These are phyloP conservation scores for Colletotrichum lupini DNA, from an alignment of 2,329 filamentous ascomycete genomes.

Conservation along the genomic window DNA sequence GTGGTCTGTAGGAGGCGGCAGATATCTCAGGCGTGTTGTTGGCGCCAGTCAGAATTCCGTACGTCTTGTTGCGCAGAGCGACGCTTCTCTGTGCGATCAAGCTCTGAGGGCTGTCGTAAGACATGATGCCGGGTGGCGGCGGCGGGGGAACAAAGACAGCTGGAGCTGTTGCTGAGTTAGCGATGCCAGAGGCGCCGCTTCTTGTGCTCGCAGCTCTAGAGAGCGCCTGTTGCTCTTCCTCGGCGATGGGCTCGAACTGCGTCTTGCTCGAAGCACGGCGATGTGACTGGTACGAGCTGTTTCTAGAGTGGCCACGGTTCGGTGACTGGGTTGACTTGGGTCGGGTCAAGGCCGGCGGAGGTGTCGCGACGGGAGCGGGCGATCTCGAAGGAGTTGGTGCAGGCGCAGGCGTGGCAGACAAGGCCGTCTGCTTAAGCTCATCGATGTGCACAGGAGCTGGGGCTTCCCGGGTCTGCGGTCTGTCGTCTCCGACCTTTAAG, in stretches of 20 bases:
- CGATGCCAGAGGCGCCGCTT: constrained; percentile 34
- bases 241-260: constrained; percentile 26
- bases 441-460: constrained; percentile 72
- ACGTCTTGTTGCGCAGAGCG: constrained; percentile 63
- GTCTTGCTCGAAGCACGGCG: constrained; percentile 23
- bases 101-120: constrained; percentile 64
- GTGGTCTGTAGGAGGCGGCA: constrained; percentile 39
- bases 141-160: constrained; percentile 22
- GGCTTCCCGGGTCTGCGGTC: constrained; percentile 56
- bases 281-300: constrained; percentile 35
- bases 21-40: constrained; percentile 41
- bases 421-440: constrained; percentile 73
- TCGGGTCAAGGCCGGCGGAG: constrained; percentile 37
- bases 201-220: constrained; percentile 1
- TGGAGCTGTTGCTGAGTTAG: constrained; percentile 36
- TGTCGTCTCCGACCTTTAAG: constrained; percentile 59
- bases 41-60: constrained; percentile 48
- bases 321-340: constrained; percentile 40
- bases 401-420: constrained; percentile 59
- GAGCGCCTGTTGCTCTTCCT: not conserved
- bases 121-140: constrained; percentile 55
- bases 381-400: constrained; percentile 43
- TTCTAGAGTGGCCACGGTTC: constrained; percentile 17
- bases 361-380: constrained; percentile 41
- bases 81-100: constrained; percentile 66